Base-by-base conservation (phyloP, 2,329 filamentous ascomycete species). In the Tothia fuscella region DNA sequence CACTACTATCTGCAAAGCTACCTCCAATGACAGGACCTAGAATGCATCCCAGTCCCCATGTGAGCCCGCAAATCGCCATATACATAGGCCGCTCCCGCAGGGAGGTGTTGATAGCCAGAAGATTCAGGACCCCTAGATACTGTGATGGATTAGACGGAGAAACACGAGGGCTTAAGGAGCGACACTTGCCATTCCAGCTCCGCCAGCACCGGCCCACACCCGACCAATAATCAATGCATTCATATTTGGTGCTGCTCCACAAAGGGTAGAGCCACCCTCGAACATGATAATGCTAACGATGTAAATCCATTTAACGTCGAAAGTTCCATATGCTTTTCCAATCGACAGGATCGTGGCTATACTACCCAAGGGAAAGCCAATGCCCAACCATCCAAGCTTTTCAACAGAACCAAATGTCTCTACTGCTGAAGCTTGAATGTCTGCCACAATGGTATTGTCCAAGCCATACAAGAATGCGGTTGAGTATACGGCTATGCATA, bases 21-120 rank as follows among this genome's bases (percentile, higher is more conserved):
- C 57, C 58, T 2, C 56, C 58, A 17, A 59, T 41, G 28, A 60
- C 46, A 7, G 57, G 57, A 10, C 57, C 55, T 6, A 59, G 40
- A 31, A 53, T 50, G 26, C 30, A 44, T 6, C 50, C 53, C 9
- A 49, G 41, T 25, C 53, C 56, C 47, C 48, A 57, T 28, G 38
- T 46, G 38, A 54, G 35, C 5, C 42, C 42, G 17, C 9, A 6
- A 4, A 41, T 6, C 5, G 22, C 20, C 20, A 44, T 33, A 30
- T 44, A 44, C 10, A 44, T 14, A 6, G 28, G 20, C 13, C 38
- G 5, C 28, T 44, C 39, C n/a, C 6, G 5, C 4, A 10, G 5
- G 10, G 37, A 33, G 10, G 39, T 43, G 9, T 5, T 7, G 19
- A 44, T 24, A 6, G 39, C 6, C 16, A 44, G 38, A 30, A 44